Conservation (phyloP, 129 eudicot genomes). For the Helichrysum umbraculigerum region DNA sequence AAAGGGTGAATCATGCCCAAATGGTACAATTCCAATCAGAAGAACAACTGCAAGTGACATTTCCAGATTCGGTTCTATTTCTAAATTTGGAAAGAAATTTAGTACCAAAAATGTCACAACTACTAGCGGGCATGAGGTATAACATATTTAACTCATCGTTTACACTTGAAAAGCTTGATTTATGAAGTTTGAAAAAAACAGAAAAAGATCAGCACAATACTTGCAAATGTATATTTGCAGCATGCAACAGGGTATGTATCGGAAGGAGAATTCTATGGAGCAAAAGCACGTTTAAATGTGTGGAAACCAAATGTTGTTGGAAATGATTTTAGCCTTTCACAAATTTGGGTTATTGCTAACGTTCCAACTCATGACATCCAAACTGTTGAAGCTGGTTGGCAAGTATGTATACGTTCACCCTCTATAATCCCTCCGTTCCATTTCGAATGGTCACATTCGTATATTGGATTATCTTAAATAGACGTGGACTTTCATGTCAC, state of each 20-base stretch:
- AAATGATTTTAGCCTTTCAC: conserved; percentile 79
- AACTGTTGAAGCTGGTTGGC: conserved; percentile 98
- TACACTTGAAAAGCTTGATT: neutral
- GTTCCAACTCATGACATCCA: conserved; percentile 54
- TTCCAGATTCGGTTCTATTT: conserved; percentile 43
- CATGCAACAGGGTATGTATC: conserved; percentile 75
- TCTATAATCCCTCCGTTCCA: too few species aligned
- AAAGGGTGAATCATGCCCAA: conserved; percentile 69
- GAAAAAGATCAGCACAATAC: neutral
- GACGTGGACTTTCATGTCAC: too few species aligned
- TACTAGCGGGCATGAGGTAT: conserved; percentile 66
- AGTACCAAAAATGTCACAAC: conserved; percentile 34
- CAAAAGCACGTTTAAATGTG: conserved; percentile 77
- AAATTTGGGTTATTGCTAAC: conserved; percentile 73
- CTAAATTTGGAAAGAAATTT: conserved; percentile 52
- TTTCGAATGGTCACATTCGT: too few species aligned
- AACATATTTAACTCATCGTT: neutral
- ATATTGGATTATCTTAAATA: too few species aligned
- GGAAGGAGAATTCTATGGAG: conserved; percentile 72
- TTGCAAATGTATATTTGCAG: conserved; percentile 33
- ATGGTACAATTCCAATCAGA: conserved; percentile 77
- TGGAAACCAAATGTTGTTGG: conserved; percentile 67
- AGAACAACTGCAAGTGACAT: conserved; percentile 69
- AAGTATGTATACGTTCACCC: conserved; percentile 32
- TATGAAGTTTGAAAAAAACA: neutral